Conservation (phyloP, 2,329 filamentous ascomycete species). For the Tolypocladium pustulatum region DNA sequence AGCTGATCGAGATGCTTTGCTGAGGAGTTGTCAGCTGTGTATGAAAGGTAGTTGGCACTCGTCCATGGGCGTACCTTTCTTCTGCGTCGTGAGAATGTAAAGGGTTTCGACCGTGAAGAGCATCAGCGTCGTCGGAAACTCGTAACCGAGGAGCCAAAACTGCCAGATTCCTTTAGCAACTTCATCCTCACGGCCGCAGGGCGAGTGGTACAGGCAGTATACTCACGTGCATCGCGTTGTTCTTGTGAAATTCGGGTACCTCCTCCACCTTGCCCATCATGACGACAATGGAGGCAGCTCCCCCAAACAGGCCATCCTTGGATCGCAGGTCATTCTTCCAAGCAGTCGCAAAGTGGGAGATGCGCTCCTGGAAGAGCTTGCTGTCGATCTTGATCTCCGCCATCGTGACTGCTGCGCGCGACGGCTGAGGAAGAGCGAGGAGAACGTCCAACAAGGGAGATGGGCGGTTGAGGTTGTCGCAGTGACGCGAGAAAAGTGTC, state of each 20-base stretch:
- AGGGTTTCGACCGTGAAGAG: conserved; percentile 80
- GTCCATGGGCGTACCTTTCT: conserved; percentile 62
- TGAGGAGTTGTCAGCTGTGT: conserved; percentile 30
- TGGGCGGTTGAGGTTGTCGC: conserved; percentile 12
- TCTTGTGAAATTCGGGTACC: conserved; percentile 80
- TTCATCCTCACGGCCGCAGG: background rate
- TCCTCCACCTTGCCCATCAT: conserved; percentile 95
- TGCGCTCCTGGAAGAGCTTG: conserved; percentile 85
- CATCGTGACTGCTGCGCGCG: conserved; percentile 37
- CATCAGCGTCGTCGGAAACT: conserved; percentile 93
- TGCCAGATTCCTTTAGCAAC: conserved; percentile 24
- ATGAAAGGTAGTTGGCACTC: background rate
- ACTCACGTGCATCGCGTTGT: conserved; percentile 87
- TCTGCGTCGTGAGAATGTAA: conserved; percentile 89
- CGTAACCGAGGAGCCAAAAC: conserved; percentile 98
- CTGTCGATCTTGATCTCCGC: conserved; percentile 91
- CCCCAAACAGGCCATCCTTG: conserved; percentile 75
- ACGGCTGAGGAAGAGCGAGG: conserved; percentile 12
- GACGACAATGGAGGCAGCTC: conserved; percentile 76
- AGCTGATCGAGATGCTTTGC: conserved; percentile 88
- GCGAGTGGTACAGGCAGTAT: background rate
- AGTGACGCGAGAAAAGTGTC: conserved; percentile 28
- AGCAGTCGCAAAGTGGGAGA: conserved; percentile 74
- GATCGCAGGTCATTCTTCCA: conserved; percentile 96
- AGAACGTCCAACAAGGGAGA: background rate